Evolutionary conservation across 345 rosid genomes (phyloP), one percentile per base, ranked within the genome.

Genomic region (Bruguiera parviflora): DNA sequence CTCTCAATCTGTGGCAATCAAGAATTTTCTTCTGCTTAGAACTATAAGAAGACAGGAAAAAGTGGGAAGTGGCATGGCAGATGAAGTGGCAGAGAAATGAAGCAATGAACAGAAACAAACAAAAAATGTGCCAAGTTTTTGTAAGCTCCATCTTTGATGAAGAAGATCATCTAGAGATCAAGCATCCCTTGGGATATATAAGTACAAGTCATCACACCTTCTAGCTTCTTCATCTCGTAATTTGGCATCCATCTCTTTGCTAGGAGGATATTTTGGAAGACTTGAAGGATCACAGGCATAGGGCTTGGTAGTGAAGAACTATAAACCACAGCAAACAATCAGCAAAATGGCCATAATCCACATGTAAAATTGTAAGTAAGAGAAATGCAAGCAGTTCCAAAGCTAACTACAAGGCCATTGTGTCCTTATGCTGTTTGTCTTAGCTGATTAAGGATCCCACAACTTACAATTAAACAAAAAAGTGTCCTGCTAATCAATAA

Each of bases 201-300:
- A 43, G 31, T 11, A 20, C 18, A 22, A 53, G 62, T 19, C 43
- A 69, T 20, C 57, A 55, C 58, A 76, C 79, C 79, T 76, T 71
- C 79, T 71, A 71, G 75, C 71, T 62, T 76, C 79, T 71, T 76
- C 79, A 55, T 76, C 79, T 5, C 75, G 79, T 27, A 76, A 18
- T 62, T 76, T 76, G 47, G 79, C 79, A 76, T 76, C 79, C 75
- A 76, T 76, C 68, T 76, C 79, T 63, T 76, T 76, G 71, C 71
- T 76, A 4, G 79, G 79, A 46, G 79, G 79, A 47, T 76, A 76
- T 66, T 76, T 76, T 71, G 79, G 79, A 71, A 76, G 79, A 66
- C 79, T 71, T 15, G 79, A 76, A 61, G 79, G 79, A 31, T 76
- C 79, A 71, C 79, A 76, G 29, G 79, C 75, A 71, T 71, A 66